These are phyloP conservation scores for Carpinus fangiana DNA, from an alignment of 306 rosid species.

Conservation along the genomic window DNA sequence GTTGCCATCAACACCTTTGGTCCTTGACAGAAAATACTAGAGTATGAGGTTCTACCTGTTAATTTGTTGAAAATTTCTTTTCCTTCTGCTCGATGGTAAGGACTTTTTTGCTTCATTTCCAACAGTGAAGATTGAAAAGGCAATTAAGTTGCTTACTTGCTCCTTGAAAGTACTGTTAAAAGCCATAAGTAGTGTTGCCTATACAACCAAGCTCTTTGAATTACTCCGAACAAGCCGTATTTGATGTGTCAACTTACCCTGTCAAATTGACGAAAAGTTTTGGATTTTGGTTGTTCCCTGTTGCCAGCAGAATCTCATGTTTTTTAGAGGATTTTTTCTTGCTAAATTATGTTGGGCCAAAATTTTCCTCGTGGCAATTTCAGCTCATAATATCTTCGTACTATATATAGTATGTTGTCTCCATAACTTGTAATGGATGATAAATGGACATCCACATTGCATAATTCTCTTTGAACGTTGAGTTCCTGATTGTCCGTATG, in stretches of 20 bases:
- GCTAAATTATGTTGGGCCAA: background rate
- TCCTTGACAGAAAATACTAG: background rate
- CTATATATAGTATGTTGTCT: background rate
- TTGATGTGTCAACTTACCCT: background rate
- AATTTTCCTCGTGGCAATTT: background rate
- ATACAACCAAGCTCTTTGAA: background rate
- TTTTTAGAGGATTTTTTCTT: background rate
- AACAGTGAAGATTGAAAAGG: background rate
- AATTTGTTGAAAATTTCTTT: background rate
- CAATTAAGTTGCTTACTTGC: background rate
- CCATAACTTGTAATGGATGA: background rate
- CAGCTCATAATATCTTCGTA: background rate
- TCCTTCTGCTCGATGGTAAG: background rate
- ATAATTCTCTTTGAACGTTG: slow-evolving; percentile 6
- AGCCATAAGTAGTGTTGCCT: background rate
- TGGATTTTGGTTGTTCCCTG: background rate
- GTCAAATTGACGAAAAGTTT: background rate
- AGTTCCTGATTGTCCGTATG: background rate
- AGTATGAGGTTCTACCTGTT: background rate
- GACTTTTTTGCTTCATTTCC: background rate
- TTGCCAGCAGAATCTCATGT: background rate
- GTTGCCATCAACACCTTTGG: background rate
- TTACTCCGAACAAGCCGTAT: background rate
- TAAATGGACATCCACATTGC: background rate
- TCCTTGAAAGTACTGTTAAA: background rate